Evolutionary conservation across 306 rosid species (phyloP).

Genomic region (Citrullus colocynthis): DNA sequence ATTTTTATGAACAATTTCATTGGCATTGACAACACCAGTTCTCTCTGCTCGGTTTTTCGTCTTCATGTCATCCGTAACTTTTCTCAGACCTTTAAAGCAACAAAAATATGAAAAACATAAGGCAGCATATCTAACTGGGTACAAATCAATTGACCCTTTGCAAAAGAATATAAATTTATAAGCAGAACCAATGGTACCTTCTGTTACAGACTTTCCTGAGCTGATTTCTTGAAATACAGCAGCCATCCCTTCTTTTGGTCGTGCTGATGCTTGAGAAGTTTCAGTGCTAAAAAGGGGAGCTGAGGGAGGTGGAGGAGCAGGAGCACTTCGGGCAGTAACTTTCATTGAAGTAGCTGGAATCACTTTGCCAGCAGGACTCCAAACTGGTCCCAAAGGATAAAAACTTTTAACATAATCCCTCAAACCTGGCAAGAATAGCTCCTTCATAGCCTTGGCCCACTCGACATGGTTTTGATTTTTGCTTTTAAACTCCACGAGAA

Average conservation of each 20-base stretch:
- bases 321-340: constrained; percentile 41
- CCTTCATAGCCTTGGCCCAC: constrained; percentile 94
- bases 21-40: constrained; percentile 50
- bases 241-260: constrained; percentile 68
- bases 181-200: constrained; percentile 33
- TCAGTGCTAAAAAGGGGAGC: constrained; percentile 66
- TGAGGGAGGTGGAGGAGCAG: constrained; percentile 78
- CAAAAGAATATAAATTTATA: not conserved
- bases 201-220: constrained; percentile 51
- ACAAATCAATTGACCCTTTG: not conserved
- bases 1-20: constrained; percentile 35
- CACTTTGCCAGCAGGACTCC: constrained; percentile 68
- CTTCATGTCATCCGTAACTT: constrained; percentile 90
- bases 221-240: constrained; percentile 78
- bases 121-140: not conserved
- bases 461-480: constrained; percentile 90
- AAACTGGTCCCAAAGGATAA: constrained; percentile 84
- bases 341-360: constrained; percentile 39
- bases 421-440: constrained; percentile 80
- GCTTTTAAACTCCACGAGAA: constrained; percentile 77
- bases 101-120: not conserved
- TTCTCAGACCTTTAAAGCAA: constrained; percentile 51
- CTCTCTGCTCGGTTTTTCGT: constrained; percentile 76
- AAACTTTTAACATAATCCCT: constrained; percentile 74
- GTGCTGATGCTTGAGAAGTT: constrained; percentile 60